phyloP scores from a whole-genome alignment of 2,329 filamentous ascomycete genomes.

The Lanzia echinophila region DNA sequence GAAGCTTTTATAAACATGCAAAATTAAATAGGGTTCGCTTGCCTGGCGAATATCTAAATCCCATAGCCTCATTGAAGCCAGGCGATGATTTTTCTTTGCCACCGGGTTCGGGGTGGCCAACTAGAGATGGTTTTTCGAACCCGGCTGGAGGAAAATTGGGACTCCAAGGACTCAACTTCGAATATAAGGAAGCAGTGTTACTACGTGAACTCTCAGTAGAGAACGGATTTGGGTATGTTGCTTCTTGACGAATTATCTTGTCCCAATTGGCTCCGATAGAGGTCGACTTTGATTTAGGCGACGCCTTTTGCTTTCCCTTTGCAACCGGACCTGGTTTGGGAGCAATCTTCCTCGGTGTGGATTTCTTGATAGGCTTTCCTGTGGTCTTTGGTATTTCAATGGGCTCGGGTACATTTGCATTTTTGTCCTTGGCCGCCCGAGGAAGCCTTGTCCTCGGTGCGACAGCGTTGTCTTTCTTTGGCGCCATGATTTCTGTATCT shows the following conservation, averaged over 20 bases:
- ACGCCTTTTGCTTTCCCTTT: neutral
- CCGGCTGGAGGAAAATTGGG: neutral
- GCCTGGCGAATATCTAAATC: conserved; percentile 3
- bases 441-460: neutral
- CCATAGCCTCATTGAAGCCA: conserved; percentile 1
- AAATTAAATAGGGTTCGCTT: too few species aligned
- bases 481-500: neutral
- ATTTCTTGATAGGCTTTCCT: neutral
- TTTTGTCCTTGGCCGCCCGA: conserved; percentile 3
- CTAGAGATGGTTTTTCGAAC: neutral
- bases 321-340: neutral
- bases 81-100: neutral
- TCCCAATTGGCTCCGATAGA: neutral
- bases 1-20: too few species aligned
- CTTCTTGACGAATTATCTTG: conserved; percentile 8
- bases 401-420: neutral
- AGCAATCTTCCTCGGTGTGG: neutral
- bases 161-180: neutral
- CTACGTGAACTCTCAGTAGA: conserved; percentile 1
- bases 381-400: neutral
- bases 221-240: conserved; percentile 5
- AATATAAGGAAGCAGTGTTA: conserved; percentile 1
- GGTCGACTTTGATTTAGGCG: neutral
- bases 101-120: neutral
- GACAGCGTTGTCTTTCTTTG: neutral